Evolutionary conservation across 208 protist species (phyloP).

Genomic region (Leishmania lainsoni): DNA sequence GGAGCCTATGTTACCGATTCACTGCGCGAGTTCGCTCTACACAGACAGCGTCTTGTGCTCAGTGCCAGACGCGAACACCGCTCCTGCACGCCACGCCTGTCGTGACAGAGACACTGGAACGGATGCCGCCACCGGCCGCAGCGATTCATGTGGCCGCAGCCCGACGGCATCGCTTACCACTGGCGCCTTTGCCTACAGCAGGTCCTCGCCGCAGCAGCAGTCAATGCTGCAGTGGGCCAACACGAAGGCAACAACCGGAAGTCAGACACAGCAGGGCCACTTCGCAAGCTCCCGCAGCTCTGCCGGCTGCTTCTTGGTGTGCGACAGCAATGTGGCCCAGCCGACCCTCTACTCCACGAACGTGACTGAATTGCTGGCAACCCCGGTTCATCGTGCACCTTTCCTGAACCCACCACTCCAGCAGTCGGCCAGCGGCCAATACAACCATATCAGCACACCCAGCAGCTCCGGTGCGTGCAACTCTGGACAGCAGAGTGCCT

Average conservation of each 20-base stretch:
- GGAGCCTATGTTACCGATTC: neutral
- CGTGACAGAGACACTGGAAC: too few species aligned
- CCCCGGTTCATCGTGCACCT: neutral
- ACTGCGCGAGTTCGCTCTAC: too few species aligned
- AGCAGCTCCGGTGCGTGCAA: neutral
- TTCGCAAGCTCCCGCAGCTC: neutral
- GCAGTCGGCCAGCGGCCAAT: neutral
- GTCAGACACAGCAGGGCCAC: neutral
- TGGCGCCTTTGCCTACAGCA: too few species aligned
- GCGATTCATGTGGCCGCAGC: too few species aligned
- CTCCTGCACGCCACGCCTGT: too few species aligned
- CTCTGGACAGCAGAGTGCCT: neutral
- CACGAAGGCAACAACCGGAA: neutral
- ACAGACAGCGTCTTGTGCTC: too few species aligned
- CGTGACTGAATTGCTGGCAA: neutral
- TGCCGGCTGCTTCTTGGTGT: neutral
- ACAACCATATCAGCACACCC: neutral
- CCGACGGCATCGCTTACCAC: too few species aligned
- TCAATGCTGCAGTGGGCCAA: neutral
- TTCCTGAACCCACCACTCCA: neutral
- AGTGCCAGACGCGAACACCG: too few species aligned
- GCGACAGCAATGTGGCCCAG: neutral
- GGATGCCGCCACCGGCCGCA: too few species aligned
- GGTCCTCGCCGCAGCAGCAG: neutral
- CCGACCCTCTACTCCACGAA: neutral